Evolutionary conservation across 2,329 filamentous ascomycete species (phyloP).

Genomic region (Sporothrix phasma): DNA sequence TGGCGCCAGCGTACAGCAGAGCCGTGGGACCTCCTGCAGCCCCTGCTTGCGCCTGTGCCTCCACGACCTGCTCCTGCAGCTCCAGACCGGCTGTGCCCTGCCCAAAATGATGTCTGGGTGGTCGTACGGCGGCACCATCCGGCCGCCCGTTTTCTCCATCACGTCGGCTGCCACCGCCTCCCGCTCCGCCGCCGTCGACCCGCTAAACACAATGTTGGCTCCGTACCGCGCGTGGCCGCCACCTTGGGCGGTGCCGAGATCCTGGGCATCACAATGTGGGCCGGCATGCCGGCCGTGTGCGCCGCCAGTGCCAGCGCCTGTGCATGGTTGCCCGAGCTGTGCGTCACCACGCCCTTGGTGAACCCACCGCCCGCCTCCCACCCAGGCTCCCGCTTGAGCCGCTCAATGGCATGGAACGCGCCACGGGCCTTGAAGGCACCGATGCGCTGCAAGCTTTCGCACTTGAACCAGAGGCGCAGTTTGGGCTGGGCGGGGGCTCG

Average conservation of each 20-base stretch:
- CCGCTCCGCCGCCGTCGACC: slow-evolving; percentile 68
- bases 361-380: slow-evolving; percentile 50
- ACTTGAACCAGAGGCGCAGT: slow-evolving; percentile 82
- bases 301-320: slow-evolving; percentile 86
- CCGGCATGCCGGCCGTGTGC: slow-evolving; percentile 59
- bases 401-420: slow-evolving; percentile 74
- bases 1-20: slow-evolving; percentile 9
- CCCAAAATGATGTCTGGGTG: slow-evolving; percentile 81
- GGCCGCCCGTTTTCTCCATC: slow-evolving; percentile 60
- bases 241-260: slow-evolving; percentile 83
- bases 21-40: slow-evolving; percentile 3
- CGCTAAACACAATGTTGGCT: slow-evolving; percentile 69
- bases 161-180: slow-evolving; percentile 66
- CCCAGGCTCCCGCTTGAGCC: slow-evolving; percentile 53
- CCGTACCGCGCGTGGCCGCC: slow-evolving; percentile 69
- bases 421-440: slow-evolving; percentile 90
- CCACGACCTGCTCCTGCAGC: slow-evolving; percentile 60
- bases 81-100: slow-evolving; percentile 88
- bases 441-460: slow-evolving; percentile 82
- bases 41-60: slow-evolving; percentile 20
- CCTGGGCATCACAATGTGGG: slow-evolving; percentile 86
- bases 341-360: slow-evolving; percentile 70
- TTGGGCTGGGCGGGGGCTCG: slow-evolving; percentile 53
- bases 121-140: slow-evolving; percentile 82
- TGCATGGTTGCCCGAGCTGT: slow-evolving; percentile 90